These are phyloP conservation scores for Xanthoconium separans DNA, from an alignment of 1,284 basidiomycete species.

Conservation along the genomic window DNA sequence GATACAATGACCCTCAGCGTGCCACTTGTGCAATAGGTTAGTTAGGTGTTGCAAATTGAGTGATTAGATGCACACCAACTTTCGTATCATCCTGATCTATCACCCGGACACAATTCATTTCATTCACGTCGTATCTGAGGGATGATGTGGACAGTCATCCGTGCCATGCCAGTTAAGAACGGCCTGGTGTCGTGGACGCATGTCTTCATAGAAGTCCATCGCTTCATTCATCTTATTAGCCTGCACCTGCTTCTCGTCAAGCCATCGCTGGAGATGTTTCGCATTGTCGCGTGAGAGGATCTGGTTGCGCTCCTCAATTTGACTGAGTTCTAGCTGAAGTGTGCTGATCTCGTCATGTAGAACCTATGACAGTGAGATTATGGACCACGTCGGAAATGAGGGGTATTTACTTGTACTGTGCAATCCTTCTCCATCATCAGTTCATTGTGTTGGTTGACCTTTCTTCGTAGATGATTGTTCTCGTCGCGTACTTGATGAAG, in stretches of 20 bases:
- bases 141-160: slow-evolving; percentile 29
- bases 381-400: neutral
- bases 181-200: slow-evolving; percentile 67
- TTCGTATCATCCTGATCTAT: slow-evolving; percentile 39
- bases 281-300: slow-evolving; percentile 91
- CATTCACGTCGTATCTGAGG: too few species aligned
- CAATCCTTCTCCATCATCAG: slow-evolving; percentile 86
- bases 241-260: slow-evolving; percentile 91
- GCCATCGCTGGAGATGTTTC: slow-evolving; percentile 90
- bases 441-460: slow-evolving; percentile 84
- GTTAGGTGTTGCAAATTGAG: too few species aligned
- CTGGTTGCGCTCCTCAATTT: slow-evolving; percentile 85
- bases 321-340: slow-evolving; percentile 84
- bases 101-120: slow-evolving; percentile 64
- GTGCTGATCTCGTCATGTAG: slow-evolving; percentile 94
- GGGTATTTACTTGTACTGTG: slow-evolving; percentile 72
- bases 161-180: slow-evolving; percentile 54
- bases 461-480: slow-evolving; percentile 62
- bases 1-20: too few species aligned
- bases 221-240: slow-evolving; percentile 95
- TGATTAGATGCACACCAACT: too few species aligned
- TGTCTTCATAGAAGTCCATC: slow-evolving; percentile 80
- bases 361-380: slow-evolving; percentile 52
- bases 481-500: slow-evolving; percentile 74
- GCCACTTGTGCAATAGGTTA: too few species aligned